Percentiles rank a stretch among this genome's conserved stretches.
Evolutionary conservation across 2,329 filamentous ascomycete species (phyloP).

Genomic region (Apiospora rasikravindrae): DNA sequence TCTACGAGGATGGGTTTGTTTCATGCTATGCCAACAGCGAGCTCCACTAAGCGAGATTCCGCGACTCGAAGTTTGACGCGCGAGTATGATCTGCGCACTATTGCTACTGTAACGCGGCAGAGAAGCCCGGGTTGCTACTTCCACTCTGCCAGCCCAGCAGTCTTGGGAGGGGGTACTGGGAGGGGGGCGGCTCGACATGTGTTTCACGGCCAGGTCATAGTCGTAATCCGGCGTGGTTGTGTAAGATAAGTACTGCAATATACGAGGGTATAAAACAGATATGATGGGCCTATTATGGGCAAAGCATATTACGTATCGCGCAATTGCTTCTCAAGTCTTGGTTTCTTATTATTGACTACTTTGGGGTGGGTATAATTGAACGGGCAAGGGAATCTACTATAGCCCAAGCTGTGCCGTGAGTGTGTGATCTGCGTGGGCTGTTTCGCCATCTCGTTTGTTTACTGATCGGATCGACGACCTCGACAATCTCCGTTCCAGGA

Average conservation of each 20-base stretch:
- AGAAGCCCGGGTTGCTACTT: background rate
- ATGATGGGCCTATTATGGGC: background rate
- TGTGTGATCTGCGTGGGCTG: background rate
- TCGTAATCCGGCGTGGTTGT: background rate
- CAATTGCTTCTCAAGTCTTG: background rate
- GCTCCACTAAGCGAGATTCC: background rate
- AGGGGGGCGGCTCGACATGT: background rate
- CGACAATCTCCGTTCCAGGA: slow-evolving; percentile 13
- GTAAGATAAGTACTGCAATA: background rate
- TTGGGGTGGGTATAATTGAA: slow-evolving; percentile 11
- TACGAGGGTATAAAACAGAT: background rate
- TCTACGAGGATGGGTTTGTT: background rate
- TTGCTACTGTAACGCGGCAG: background rate
- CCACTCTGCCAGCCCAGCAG: background rate
- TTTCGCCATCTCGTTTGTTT: slow-evolving; percentile 11
- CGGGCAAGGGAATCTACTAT: background rate
- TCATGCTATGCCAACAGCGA: background rate
- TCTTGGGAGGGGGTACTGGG: background rate
- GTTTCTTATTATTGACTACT: background rate
- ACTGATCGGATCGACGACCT: slow-evolving; percentile 5
- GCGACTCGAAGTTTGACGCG: slow-evolving; percentile 3
- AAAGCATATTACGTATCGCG: background rate
- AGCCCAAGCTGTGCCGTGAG: background rate
- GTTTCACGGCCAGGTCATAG: background rate
- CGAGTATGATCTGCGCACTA: background rate